A percentile compares a stretch with the other conserved stretches of the same genome.
Evolutionary conservation across 2,329 filamentous ascomycete genomes (phyloP).

Genomic region (Gyromitra esculenta): DNA sequence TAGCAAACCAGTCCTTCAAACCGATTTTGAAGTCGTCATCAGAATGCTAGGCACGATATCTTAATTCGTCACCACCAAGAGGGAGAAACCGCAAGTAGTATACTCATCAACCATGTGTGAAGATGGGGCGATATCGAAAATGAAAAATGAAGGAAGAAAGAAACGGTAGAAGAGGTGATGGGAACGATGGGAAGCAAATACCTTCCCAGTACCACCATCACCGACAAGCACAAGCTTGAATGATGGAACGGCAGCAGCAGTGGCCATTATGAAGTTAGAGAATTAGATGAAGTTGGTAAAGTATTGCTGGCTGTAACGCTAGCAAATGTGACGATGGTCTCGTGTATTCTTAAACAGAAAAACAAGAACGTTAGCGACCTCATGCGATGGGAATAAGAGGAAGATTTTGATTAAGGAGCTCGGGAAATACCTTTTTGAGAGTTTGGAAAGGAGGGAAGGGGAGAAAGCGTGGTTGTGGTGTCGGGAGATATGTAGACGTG

Average conservation of each 20-base stretch:
- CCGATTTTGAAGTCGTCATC: conserved; percentile 27
- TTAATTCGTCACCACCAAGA: conserved; percentile 4
- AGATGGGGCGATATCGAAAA: conserved; percentile 16
- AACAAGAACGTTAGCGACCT: conserved; percentile 32
- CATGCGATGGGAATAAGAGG: conserved; percentile 10
- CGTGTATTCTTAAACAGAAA: conserved; percentile 15
- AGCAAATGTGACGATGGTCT: conserved; percentile 29
- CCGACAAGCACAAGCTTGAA: conserved; percentile 99
- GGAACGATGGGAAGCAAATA: conserved; percentile 64
- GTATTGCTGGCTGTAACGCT: conserved; percentile 26
- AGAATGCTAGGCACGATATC: conserved; percentile 11
- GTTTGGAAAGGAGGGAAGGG: conserved; percentile 21
- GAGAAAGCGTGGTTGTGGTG: conserved; percentile 40
- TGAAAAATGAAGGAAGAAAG: conserved; percentile 20
- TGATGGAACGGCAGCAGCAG: conserved; percentile 71
- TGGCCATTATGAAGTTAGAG: conserved; percentile 69
- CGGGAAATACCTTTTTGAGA: conserved; percentile 41
- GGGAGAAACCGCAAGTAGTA: not conserved
- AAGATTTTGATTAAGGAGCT: conserved; percentile 23
- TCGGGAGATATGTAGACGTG: conserved; percentile 46
- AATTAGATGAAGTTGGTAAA: conserved; percentile 34
- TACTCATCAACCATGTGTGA: not conserved
- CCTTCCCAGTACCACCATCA: conserved; percentile 99
- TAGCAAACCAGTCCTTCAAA: conserved; percentile 51
- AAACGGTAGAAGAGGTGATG: conserved; percentile 46